phyloP scores from a whole-genome alignment of 192 early-diverging fungal species.

The Backusella parvicylindrica region DNA sequence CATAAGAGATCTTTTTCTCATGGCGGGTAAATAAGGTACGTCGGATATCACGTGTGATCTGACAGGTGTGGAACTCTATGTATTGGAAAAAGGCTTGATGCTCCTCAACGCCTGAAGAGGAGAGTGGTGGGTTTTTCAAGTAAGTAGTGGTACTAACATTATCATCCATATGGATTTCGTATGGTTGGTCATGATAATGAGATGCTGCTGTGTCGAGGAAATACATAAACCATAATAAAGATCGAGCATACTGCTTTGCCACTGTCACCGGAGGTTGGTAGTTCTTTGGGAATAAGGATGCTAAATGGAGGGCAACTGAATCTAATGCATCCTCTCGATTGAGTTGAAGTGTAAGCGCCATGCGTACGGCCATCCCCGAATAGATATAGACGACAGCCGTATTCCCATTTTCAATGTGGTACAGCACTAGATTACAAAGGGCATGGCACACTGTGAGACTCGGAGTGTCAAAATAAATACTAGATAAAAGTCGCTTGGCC shows the following conservation, averaged over 20 bases:
- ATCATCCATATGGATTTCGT: conserved; percentile 24
- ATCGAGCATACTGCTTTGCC: conserved; percentile 20
- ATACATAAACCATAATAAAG: conserved; percentile 30
- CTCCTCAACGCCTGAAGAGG: conserved; percentile 7
- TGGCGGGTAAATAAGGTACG: conserved; percentile 25
- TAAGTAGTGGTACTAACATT: background rate
- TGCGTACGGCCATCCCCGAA: conserved; percentile 32
- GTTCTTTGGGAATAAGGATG: background rate
- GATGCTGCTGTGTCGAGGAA: conserved; percentile 32
- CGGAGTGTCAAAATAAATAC: conserved; percentile 28
- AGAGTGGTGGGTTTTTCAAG: conserved; percentile 7
- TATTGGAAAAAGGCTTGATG: conserved; percentile 24
- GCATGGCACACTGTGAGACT: conserved; percentile 23
- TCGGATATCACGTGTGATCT: conserved; percentile 33
- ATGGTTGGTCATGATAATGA: conserved; percentile 31
- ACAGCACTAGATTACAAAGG: conserved; percentile 29
- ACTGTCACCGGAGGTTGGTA: background rate
- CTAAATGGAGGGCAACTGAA: background rate
- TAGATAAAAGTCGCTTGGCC: conserved; percentile 25
- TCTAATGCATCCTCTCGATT: conserved; percentile 24
- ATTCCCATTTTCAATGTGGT: conserved; percentile 34
- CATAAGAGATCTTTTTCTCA: conserved; percentile 12
- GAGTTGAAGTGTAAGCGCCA: conserved; percentile 27
- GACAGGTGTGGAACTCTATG: conserved; percentile 25
- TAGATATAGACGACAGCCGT: conserved; percentile 29